These are phyloP conservation scores for Suhomyces bolitotheri DNA, from an alignment of 1,139 yeast genomes.

Conservation along the genomic window DNA sequence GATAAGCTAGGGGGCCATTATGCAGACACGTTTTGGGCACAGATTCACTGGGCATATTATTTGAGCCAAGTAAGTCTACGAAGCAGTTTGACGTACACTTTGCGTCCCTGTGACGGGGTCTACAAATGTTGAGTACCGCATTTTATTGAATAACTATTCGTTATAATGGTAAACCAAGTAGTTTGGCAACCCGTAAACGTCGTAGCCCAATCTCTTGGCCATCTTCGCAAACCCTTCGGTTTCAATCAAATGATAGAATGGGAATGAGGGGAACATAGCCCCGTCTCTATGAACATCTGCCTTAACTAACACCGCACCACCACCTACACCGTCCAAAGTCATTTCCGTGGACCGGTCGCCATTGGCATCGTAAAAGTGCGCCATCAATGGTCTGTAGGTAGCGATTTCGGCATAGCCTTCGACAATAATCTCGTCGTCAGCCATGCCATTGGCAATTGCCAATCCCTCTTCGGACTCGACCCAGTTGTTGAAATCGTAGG, in stretches of 20 bases:
- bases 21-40: too few species aligned
- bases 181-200: conserved; percentile 89
- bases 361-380: conserved; percentile 69
- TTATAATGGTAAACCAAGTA: conserved; percentile 86
- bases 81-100: too few species aligned
- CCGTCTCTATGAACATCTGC: conserved; percentile 99
- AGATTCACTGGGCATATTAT: too few species aligned
- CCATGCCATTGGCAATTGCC: conserved; percentile 66
- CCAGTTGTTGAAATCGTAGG: conserved; percentile 97
- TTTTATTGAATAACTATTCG: too few species aligned
- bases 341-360: conserved; percentile 65
- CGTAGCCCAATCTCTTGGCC: conserved; percentile 93
- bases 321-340: conserved; percentile 96
- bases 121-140: too few species aligned
- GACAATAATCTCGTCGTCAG: conserved; percentile 86
- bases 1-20: too few species aligned
- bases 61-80: too few species aligned
- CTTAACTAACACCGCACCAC: conserved; percentile 90
- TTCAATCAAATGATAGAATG: conserved; percentile 93
- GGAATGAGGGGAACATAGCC: conserved; percentile 98
- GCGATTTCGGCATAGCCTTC: conserved; percentile 93
- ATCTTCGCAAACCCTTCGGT: conserved; percentile 98
- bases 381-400: conserved; percentile 95
- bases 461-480: conserved; percentile 86
- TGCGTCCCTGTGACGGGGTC: too few species aligned